These are phyloP conservation scores for Zygnema cylindricum DNA, from an alignment of 139 green algal genomes.

Conservation along the genomic window DNA sequence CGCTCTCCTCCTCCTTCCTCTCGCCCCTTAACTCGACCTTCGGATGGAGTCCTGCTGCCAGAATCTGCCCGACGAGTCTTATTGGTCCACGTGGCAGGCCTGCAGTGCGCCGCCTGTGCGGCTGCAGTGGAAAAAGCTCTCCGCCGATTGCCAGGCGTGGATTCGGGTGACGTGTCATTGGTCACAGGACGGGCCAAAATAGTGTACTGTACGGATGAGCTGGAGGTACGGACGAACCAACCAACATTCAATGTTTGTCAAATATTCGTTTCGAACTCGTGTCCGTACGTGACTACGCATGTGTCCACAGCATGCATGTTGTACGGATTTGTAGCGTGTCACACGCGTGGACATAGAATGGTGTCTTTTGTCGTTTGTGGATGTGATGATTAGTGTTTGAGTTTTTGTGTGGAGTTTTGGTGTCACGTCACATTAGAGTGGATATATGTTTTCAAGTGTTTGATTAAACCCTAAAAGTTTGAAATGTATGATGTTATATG, in stretches of 20 bases:
- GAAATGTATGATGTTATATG: no score
- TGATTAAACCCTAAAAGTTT: no score
- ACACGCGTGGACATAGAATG: no score
- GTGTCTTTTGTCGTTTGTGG: no score
- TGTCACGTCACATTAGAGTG: no score
- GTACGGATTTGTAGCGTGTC: no score
- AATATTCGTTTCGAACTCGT: no score
- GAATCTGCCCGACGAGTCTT: slow-evolving; percentile 37
- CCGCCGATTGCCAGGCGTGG: slow-evolving; percentile 68
- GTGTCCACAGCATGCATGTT: no score
- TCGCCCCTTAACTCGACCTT: not conserved
- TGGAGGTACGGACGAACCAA: slow-evolving; percentile 44
- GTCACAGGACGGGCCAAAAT: slow-evolving; percentile 65
- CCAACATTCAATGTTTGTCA: not conserved
- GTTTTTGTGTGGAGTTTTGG: no score
- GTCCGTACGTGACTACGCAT: no score
- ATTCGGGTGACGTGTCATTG: slow-evolving; percentile 69
- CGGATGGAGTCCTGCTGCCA: not conserved
- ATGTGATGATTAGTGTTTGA: no score
- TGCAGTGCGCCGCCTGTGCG: slow-evolving; percentile 84
- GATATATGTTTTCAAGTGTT: no score
- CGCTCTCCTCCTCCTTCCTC: not conserved
- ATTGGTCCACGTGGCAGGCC: slow-evolving; percentile 71
- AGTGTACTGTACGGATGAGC: slow-evolving; percentile 50
- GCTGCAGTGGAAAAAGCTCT: slow-evolving; percentile 77